Base-by-base conservation (phyloP, 495 filamentous ascomycete species). In the Penicillium goetzii region DNA sequence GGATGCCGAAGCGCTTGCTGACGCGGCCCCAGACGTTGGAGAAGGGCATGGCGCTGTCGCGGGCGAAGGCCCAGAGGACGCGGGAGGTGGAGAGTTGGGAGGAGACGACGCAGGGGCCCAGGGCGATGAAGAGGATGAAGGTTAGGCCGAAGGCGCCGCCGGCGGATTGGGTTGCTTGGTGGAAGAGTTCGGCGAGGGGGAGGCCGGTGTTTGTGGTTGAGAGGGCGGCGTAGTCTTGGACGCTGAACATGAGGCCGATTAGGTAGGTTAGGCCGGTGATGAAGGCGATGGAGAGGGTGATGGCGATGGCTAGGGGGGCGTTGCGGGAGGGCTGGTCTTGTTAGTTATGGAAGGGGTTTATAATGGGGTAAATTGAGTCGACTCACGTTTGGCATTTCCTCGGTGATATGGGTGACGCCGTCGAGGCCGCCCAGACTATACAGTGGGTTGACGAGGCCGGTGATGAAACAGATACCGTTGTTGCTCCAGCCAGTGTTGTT, bases 401-500 rank as follows among this genome's bases (percentile, higher is more conserved):
- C 55, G 25, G 55, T 57, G 32, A 57, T 57, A 43, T 57, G 55
- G 10, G 55, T 41, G 5, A 57, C 36, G 10, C 55, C 55, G 21
- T 57, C 55, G 21, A 57, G 38, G 0, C 55, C 55, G 8, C 55
- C 55, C 4, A 57, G 55, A 57, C 34, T 43, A 30, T 57, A 57
- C 14, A 57, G 55, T 17, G 55, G 55, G 26, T 57, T 57, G 28
- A 57, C 55, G 19, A 57, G 55, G 21, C 55, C 55, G 15, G 55
- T 57, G 38, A 57, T 57, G 32, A 57, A 57, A 15, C 55, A 57
- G 34, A 57, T 57, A 15, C 33, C 55, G 17, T 43, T 57, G 26
- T 43, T 57, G 12, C 15, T 43, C 55, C 55, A 57, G 55, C 55
- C 55, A 12, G 55, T 57, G 30, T 57, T 57, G 21, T 57, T 57